Evolutionary conservation across 2,329 filamentous ascomycete species (phyloP), one percentile per base, ranked within the genome.

Genomic region (Cryoendolithus antarcticus): DNA sequence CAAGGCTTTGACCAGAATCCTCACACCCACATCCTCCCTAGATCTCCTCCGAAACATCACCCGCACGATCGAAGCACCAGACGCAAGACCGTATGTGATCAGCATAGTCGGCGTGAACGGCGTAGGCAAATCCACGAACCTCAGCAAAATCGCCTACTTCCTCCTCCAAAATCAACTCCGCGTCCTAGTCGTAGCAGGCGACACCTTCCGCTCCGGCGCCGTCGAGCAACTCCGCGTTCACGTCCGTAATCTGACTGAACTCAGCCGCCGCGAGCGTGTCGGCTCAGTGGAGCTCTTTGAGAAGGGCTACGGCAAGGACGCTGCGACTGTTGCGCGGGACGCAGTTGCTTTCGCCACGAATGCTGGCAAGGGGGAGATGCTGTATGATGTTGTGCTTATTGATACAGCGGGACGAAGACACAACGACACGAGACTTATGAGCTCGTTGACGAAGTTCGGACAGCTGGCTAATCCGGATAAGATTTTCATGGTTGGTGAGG

Each of bases 91-190:
- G 32, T 98, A 96, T 58, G 89, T 96, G 54, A 93, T 98, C 58
- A 95, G 86, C 41, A 94, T 98, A 45, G 91, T 98, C 32, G 91
- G 91, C 45, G 91, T 98, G 58, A 98, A 98, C 60, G 91, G 91
- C 39, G 91, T 98, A 30, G 91, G 91, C 56, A 98, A 98, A 66
- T 95, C 88, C 10, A 98, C 91, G 38, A 96, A 95, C 58, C 71
- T 98, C 30, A 89, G 85, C 61, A 98, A 98, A 63, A 94, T 98
- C 49, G 93, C 88, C 62, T 98, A 91, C 65, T 98, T 98, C 67
- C 71, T 98, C 30, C 71, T 98, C 27, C 89, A 98, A 62, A 98
- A 98, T 69, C 88, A 93, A 59, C 93, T 94, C 69, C 83, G 83
- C 56, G 86, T 98, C 10, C 74, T 98, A 41, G 85, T 98, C 49